Base-by-base conservation (phyloP, 2,329 filamentous ascomycete genomes). In the Sarocladiaceae sp. region DNA sequence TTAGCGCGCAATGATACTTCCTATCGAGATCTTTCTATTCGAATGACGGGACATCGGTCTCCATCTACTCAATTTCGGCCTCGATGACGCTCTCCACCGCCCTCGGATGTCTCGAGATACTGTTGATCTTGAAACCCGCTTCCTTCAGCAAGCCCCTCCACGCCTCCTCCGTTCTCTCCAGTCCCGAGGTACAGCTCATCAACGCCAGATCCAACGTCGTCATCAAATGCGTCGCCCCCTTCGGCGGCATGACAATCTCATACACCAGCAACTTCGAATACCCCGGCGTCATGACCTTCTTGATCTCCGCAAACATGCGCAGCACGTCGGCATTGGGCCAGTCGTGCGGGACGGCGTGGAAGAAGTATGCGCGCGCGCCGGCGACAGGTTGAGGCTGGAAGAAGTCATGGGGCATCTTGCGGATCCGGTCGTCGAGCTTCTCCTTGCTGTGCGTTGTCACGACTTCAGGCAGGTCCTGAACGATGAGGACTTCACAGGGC, bases 381-480 rank as follows among this genome's bases (percentile, higher is more conserved):
- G 48, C 48, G 9, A 58, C 47, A 12, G 55, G 53, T 42, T 54
- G 52, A 2, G 51, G 48, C 33, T 40, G 37, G 46, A 53, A 55
- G 41, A 59, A 56, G 47, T 57, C 52, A 24, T 58, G 48, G 6
- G 45, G 48, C 45, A 53, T 47, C 19, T 41, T 44, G 9, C 29
- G 44, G 41, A 53, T 52, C 33, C 48, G 48, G 3, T 44, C 39
- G 32, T 50, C 49, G 2, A 55, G 44, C 21, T 51, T 53, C 37
- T 43, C 51, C 26, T 56, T 47, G 32, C 45, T 24, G 31, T 46
- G 45, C 4, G 37, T 32, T 18, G 60, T 56, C 37, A 68, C 57
- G 1, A 64, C 55, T 24, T 64, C 58, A 1, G 63, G 62, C 1
- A 63, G 56, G 46, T 68, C 66, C 35, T 68, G 61, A 20, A 69